These are phyloP conservation scores for Pholiota adiposa DNA, from an alignment of 1,284 basidiomycete species.

Conservation along the genomic window DNA sequence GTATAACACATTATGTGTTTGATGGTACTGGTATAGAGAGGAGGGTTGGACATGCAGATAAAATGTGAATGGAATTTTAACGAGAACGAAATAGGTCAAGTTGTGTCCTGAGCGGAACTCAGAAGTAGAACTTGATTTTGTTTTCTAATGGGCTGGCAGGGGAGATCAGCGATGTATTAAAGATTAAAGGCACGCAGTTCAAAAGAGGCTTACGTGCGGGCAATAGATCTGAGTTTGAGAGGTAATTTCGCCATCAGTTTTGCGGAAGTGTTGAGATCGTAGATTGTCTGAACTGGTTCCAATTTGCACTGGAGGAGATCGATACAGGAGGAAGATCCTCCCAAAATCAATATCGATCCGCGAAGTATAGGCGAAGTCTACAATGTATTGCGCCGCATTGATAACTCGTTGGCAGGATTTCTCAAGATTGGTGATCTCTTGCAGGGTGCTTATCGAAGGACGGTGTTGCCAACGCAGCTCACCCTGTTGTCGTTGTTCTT, in stretches of 20 bases:
- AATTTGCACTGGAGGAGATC: neutral
- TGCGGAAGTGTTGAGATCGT: neutral
- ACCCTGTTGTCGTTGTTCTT: conserved; percentile 5
- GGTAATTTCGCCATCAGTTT: neutral
- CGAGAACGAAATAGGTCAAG: neutral
- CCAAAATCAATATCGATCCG: conserved; percentile 20
- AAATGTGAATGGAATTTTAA: neutral
- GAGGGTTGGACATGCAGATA: neutral
- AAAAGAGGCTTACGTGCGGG: neutral
- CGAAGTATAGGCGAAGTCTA: conserved; percentile 6
- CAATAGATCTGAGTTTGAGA: neutral
- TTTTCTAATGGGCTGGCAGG: neutral
- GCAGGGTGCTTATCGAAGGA: neutral
- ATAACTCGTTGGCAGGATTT: conserved; percentile 14
- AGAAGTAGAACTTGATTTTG: neutral
- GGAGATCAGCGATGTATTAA: neutral
- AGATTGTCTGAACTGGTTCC: neutral
- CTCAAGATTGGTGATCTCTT: conserved; percentile 19
- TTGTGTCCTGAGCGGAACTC: neutral
- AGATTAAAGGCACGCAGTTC: neutral
- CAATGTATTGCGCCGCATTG: conserved; percentile 17
- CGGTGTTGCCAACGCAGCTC: conserved; percentile 13
- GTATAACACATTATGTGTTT: neutral
- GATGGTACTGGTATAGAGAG: neutral
- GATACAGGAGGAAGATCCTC: conserved; percentile 4